Evolutionary conservation across 768 basidiomycete species (phyloP), one percentile per base, ranked within the genome.

Genomic region (Cyclocybe aegerita): DNA sequence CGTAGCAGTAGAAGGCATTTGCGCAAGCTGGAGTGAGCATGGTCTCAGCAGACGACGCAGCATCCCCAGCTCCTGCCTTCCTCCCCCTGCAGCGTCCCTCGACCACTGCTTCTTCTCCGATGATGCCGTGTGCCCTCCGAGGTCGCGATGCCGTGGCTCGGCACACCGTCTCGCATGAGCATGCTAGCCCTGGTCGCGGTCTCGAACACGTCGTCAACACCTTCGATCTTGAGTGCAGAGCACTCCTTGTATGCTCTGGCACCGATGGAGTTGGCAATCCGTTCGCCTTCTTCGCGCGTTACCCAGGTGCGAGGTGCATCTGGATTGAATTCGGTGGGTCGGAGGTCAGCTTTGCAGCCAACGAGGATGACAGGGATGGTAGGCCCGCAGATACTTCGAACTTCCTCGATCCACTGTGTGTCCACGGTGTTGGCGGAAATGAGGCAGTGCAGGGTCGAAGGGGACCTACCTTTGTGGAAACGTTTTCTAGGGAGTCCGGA

Each of bases 171-270:
- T 15, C 94, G 78, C 80, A 96, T 94, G 50, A 98, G 71, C 90
- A 98, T 97, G 64, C 93, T 94, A 39, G 93, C 94, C 39, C 97
- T 78, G 9, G 97, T 98, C 31, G 97, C 97, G 0, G 91, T 89
- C 73, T 99, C 97, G 59, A 98, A 99, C 39, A 98, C 92, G 59
- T 97, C 92, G 68, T 98, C 97, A 10, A 96, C 93, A 47, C 93
- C 93, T 71, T 90, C 86, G 46, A 91, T 89, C 71, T 85, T 88
- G 43, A 95, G 75, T 29, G 93, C 89, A 8, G 90, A 92, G 60
- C 94, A 97, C 66, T 98, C 96, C 66, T 93, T 93, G 76, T 98
- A 98, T 37, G 85, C 88, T 23, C 92, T 82, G 29, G 96, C 96
- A 23, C 95, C 94, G 55, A 98, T 98, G 34, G 75, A 78, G 30